Conservation (phyloP, 108 stramenopile species). For the Pseudonitzschia multistriata region DNA sequence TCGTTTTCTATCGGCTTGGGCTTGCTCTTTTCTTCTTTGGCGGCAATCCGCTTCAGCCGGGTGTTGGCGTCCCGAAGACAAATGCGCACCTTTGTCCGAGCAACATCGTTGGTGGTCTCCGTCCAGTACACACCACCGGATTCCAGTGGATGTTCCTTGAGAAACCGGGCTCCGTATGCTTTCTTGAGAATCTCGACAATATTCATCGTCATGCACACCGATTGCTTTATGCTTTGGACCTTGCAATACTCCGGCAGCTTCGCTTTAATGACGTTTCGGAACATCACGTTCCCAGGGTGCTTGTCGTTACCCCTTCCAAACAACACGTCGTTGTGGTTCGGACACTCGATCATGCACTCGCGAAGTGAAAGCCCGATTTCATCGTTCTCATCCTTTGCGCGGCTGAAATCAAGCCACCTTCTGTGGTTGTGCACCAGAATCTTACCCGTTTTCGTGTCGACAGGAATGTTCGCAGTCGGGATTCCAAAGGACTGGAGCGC, state of each 20-base stretch:
- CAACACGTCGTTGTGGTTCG: conserved; percentile 5
- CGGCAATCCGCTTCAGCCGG: neutral
- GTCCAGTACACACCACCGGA: conserved; percentile 9
- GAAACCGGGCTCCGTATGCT: conserved; percentile 12
- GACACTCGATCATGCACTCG: conserved; percentile 11
- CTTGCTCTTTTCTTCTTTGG: too few species aligned
- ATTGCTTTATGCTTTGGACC: neutral
- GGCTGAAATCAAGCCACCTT: neutral
- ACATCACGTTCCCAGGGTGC: conserved; percentile 26
- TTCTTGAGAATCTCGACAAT: neutral
- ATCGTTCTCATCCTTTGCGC: neutral
- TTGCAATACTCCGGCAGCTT: neutral
- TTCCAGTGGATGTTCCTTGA: conserved; percentile 9
- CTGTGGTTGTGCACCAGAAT: neutral
- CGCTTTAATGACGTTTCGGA: conserved; percentile 16
- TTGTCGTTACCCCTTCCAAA: conserved; percentile 23
- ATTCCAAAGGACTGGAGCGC: conserved; percentile 28
- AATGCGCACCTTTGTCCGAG: conserved; percentile 22
- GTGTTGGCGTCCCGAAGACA: conserved; percentile 16
- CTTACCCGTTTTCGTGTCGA: conserved; percentile 4
- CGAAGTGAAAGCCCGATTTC: neutral
- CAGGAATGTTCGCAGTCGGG: conserved; percentile 8
- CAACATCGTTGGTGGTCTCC: conserved; percentile 20
- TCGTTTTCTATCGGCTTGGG: too few species aligned
- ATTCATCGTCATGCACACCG: neutral